These are phyloP conservation scores for Calonectria henricotiae DNA, from an alignment of 2,329 filamentous ascomycete genomes.

Conservation along the genomic window DNA sequence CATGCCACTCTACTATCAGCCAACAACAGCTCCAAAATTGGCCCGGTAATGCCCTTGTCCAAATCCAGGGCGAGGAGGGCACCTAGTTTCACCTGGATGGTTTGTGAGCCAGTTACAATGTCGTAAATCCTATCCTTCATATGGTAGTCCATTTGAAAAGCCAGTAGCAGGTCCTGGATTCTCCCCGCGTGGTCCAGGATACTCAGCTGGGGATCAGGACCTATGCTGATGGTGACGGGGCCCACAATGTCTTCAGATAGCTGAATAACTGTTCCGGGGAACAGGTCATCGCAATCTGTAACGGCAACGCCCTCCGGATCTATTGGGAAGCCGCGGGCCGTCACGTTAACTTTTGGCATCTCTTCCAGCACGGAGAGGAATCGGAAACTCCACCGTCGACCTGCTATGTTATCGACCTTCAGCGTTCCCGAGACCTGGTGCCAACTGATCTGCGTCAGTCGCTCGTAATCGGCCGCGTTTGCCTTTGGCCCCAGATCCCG, in stretches of 20 bases:
- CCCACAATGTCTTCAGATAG: neutral
- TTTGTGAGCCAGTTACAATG: neutral
- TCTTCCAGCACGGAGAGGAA: conserved; percentile 16
- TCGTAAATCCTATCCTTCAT: conserved; percentile 19
- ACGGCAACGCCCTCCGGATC: neutral
- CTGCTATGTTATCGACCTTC: neutral
- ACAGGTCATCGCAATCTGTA: neutral
- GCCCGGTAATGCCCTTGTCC: conserved; percentile 4
- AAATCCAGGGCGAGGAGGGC: neutral
- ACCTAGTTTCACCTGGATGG: conserved; percentile 4
- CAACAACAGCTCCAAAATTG: conserved; percentile 17
- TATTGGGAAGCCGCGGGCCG: neutral
- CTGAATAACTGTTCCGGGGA: conserved; percentile 11
- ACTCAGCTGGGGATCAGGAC: conserved; percentile 6
- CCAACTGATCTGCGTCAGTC: conserved; percentile 9
- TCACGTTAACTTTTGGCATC: neutral
- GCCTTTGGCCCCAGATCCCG: neutral
- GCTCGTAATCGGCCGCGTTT: conserved; percentile 5
- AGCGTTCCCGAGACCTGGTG: conserved; percentile 1
- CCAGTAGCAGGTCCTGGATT: conserved; percentile 10
- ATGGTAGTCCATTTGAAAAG: conserved; percentile 21
- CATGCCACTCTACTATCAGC: conserved; percentile 4
- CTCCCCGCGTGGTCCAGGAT: neutral
- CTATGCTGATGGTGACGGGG: conserved; percentile 5
- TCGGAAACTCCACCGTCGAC: conserved; percentile 14